Evolutionary conservation across 2,329 filamentous ascomycete species (phyloP).

Genomic region (Dactylonectria estremocensis): DNA sequence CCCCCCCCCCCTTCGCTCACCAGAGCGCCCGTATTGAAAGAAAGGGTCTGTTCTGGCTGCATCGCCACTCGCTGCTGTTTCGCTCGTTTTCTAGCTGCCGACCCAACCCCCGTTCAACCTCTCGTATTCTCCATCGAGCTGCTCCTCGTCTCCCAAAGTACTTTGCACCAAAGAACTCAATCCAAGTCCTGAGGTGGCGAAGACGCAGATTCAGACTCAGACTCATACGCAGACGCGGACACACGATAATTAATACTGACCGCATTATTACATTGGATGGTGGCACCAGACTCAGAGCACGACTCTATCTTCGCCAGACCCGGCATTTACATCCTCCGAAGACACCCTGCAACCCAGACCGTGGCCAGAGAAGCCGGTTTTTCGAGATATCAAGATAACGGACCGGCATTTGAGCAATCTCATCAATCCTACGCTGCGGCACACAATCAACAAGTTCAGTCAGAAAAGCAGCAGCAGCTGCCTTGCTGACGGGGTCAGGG

Average conservation of each 20-base stretch:
- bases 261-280: constrained; percentile 16
- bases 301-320: constrained; percentile 16
- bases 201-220: constrained; percentile 1
- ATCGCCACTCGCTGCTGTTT: constrained; percentile 26
- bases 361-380: not conserved
- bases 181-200: constrained; percentile 5
- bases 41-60: constrained; percentile 7
- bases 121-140: constrained; percentile 7
- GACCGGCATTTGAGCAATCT: constrained; percentile 7
- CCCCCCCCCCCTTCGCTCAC: constrained; percentile 15
- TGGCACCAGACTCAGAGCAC: constrained; percentile 16
- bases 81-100: constrained; percentile 12
- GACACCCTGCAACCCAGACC: constrained; percentile 8
- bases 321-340: constrained; percentile 22
- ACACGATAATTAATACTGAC: constrained; percentile 23
- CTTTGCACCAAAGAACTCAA: constrained; percentile 16
- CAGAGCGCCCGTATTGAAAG: constrained; percentile 5
- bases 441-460: constrained; percentile 15
- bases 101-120: constrained; percentile 10
- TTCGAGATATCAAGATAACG: constrained; percentile 17
- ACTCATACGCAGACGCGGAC: not conserved
- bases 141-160: constrained; percentile 4
- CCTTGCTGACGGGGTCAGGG: constrained; percentile 5
- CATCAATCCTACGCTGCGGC: constrained; percentile 9
- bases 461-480: constrained; percentile 16